Base-by-base conservation (phyloP, 306 rosid species). In the Vigna mungo region DNA sequence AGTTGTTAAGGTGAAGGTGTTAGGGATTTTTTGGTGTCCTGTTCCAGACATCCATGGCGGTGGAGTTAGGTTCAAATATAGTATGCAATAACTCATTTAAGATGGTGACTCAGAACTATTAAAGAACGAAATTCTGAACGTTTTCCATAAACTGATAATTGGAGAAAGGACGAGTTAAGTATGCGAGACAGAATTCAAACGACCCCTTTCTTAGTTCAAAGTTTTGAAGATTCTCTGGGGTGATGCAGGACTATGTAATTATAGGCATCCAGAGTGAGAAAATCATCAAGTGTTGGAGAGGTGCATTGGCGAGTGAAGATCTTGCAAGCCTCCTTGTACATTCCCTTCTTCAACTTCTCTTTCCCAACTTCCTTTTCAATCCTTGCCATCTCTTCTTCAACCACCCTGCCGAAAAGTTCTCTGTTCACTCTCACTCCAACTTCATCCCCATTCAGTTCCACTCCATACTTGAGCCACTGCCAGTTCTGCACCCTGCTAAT, bases 401-500 rank as follows among this genome's bases (percentile, higher is more conserved):
- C 93, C 23, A 88, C 97, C 76, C 92, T 88, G 6, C 89, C 89
- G 76, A 95, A 90, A 21, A 95, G 78, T 61, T 90, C 92, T 48
- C 47, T 87, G 34, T 46, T 87, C 80, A 92, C 97, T 64, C 75
- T 90, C 37, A 90, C 92, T 10, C 92, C 97, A 48, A 92, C 76
- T 7, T 89, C 88, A 78, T 92, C 97, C 7, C 97, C 97, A 77
- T 92, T 74, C 64, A 90, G 70, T 59, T 92, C 97, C 71, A 76
- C 98, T 44, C 76, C 93, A 81, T 95, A 95, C 75, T 87, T 92
- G 36, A 95, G 77, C 98, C 98, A 92, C 75, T 95, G 97, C 97
- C 97, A 95, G 74, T 88, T 95, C 87, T 95, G 97, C 60, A 95
- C 97, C 85, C 97, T 83, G 73, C 98, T 95, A 21, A 95, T 92